phyloP scores from a whole-genome alignment of 2,329 filamentous ascomycete species.

The Helicocarpus griseus region DNA sequence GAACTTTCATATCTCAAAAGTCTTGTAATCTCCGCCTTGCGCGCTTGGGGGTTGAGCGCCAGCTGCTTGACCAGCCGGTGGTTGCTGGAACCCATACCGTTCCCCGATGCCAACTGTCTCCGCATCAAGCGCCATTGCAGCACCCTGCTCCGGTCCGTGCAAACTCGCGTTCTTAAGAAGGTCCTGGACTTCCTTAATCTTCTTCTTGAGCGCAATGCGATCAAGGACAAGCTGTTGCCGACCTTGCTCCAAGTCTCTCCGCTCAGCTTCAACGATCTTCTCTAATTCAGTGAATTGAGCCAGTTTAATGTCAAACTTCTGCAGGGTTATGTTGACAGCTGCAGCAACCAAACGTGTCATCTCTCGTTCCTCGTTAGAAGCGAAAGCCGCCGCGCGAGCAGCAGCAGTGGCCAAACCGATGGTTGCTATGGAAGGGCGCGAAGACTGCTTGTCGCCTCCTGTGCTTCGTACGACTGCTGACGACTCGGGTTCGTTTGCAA shows the following conservation, averaged over 20 bases:
- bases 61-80: conserved; percentile 20
- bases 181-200: conserved; percentile 74
- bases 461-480: conserved; percentile 33
- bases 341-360: conserved; percentile 89
- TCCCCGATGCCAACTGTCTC: conserved; percentile 25
- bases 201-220: conserved; percentile 77
- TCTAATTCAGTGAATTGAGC: conserved; percentile 97
- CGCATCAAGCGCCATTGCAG: conserved; percentile 25
- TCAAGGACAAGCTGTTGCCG: conserved; percentile 92
- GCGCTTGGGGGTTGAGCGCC: conserved; percentile 32
- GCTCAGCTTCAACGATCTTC: conserved; percentile 79
- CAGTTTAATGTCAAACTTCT: conserved; percentile 92
- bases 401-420: conserved; percentile 80
- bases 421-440: conserved; percentile 51
- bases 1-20: conserved; percentile 29
- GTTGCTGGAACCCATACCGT: conserved; percentile 33
- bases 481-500: conserved; percentile 21
- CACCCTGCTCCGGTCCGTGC: conserved; percentile 34
- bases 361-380: conserved; percentile 92
- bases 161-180: conserved; percentile 43
- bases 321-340: conserved; percentile 84
- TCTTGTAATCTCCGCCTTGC: conserved; percentile 33
- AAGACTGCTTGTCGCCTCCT: conserved; percentile 38
- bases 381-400: conserved; percentile 74
- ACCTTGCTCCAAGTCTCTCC: conserved; percentile 81